Conservation (phyloP, 2,329 filamentous ascomycete species). For the Alternaria metachromatica region DNA sequence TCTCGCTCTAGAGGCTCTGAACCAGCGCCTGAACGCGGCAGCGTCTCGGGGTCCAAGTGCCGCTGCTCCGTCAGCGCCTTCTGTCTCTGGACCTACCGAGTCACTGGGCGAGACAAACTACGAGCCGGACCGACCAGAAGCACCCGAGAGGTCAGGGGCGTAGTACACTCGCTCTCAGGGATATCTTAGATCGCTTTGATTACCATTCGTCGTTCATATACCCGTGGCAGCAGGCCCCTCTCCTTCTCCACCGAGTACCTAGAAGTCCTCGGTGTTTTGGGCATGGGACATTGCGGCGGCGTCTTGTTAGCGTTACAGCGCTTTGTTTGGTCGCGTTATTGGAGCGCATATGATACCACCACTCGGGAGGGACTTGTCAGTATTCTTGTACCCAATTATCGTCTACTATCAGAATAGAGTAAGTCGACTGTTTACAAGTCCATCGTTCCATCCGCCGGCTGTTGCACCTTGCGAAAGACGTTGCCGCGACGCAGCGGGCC, state of each 20-base stretch:
- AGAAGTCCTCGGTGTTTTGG: not conserved
- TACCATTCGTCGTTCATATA: not conserved
- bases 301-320: constrained; percentile 8
- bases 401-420: constrained; percentile 24
- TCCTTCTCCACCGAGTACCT: not conserved
- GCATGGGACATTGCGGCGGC: not conserved
- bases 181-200: not conserved
- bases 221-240: not conserved
- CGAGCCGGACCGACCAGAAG: constrained; percentile 49
- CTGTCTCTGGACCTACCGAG: constrained; percentile 36
- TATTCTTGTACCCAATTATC: constrained; percentile 27
- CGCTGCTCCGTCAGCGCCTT: constrained; percentile 47
- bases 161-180: constrained; percentile 15
- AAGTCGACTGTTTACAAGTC: constrained; percentile 19
- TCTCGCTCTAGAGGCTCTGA: constrained; percentile 86
- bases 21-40: constrained; percentile 89
- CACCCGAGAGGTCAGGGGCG: constrained; percentile 26
- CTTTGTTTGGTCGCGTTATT: constrained; percentile 15
- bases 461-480: constrained; percentile 8
- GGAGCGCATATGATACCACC: constrained; percentile 32
- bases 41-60: constrained; percentile 59
- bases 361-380: constrained; percentile 15
- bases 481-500: constrained; percentile 19
- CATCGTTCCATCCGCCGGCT: constrained; percentile 4
- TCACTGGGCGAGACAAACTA: constrained; percentile 53